Evolutionary conservation across 2,329 filamentous ascomycete genomes (phyloP).

Genomic region (Microsporum audouinii): DNA sequence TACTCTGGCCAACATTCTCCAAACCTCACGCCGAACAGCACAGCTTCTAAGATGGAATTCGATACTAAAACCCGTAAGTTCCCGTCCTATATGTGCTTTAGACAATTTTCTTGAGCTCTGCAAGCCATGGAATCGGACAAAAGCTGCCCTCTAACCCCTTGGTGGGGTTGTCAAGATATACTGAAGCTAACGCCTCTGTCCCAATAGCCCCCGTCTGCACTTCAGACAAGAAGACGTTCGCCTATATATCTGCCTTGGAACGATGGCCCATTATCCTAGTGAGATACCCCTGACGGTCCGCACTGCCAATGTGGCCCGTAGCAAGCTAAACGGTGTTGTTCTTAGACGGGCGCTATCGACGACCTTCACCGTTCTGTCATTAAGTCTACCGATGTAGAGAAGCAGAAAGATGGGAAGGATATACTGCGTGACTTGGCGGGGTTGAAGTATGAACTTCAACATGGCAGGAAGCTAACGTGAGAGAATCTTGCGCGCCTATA

Average conservation of each 20-base stretch:
- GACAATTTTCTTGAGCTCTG: neutral
- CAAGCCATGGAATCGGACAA: neutral
- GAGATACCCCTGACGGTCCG: slow-evolving; percentile 19
- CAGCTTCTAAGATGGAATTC: slow-evolving; percentile 49
- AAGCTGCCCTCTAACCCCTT: neutral
- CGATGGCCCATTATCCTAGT: slow-evolving; percentile 93
- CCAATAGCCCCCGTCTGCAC: slow-evolving; percentile 61
- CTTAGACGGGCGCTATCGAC: slow-evolving; percentile 83
- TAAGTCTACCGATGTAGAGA: slow-evolving; percentile 42
- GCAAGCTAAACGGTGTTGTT: neutral
- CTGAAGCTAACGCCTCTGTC: slow-evolving; percentile 4
- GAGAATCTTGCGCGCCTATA: slow-evolving; percentile 17
- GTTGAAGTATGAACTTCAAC: slow-evolving; percentile 91
- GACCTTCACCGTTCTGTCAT: slow-evolving; percentile 62
- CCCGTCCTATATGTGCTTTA: neutral
- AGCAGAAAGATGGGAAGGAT: slow-evolving; percentile 68
- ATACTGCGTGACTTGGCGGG: slow-evolving; percentile 68
- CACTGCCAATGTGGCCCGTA: too few species aligned
- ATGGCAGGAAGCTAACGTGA: slow-evolving; percentile 68
- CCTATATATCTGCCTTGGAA: slow-evolving; percentile 68
- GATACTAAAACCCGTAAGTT: slow-evolving; percentile 61
- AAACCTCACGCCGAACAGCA: neutral
- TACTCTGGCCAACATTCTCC: neutral
- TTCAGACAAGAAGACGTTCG: slow-evolving; percentile 75
- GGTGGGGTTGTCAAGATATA: neutral